Conservation (phyloP, 2,329 filamentous ascomycete species). For the Sclerotinia trifoliorum region DNA sequence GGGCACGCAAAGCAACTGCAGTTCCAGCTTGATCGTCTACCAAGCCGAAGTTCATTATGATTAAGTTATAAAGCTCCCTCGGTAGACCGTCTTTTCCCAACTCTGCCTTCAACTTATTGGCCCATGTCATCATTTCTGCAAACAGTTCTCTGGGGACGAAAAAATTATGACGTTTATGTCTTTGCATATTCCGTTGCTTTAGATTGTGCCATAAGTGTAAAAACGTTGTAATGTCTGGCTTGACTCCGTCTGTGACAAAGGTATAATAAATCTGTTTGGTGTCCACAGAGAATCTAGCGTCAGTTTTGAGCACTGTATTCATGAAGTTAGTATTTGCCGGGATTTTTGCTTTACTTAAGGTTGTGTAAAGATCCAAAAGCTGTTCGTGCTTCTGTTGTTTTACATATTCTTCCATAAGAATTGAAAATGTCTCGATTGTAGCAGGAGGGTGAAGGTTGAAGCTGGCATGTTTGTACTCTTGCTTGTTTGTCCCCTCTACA, state of each 20-base stretch:
- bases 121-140: conserved; percentile 45
- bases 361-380: conserved; percentile 60
- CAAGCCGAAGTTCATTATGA: conserved; percentile 52
- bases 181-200: conserved; percentile 27
- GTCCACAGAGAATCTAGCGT: conserved; percentile 26
- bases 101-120: conserved; percentile 39
- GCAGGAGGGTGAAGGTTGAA: conserved; percentile 53
- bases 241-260: conserved; percentile 23
- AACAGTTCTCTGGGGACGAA: conserved; percentile 41
- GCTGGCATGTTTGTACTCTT: conserved; percentile 39
- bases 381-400: conserved; percentile 57
- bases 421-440: conserved; percentile 73
- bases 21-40: conserved; percentile 49
- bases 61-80: conserved; percentile 50
- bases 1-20: conserved; percentile 48
- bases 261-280: background rate
- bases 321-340: conserved; percentile 71
- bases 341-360: conserved; percentile 63
- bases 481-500: conserved; percentile 24
- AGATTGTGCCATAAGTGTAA: conserved; percentile 36
- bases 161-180: conserved; percentile 5
- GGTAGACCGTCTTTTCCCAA: conserved; percentile 43
- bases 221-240: conserved; percentile 38
- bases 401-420: conserved; percentile 71
- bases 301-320: conserved; percentile 67